Evolutionary conservation across 345 rosid genomes (phyloP).

Genomic region (Acer saccharum): DNA sequence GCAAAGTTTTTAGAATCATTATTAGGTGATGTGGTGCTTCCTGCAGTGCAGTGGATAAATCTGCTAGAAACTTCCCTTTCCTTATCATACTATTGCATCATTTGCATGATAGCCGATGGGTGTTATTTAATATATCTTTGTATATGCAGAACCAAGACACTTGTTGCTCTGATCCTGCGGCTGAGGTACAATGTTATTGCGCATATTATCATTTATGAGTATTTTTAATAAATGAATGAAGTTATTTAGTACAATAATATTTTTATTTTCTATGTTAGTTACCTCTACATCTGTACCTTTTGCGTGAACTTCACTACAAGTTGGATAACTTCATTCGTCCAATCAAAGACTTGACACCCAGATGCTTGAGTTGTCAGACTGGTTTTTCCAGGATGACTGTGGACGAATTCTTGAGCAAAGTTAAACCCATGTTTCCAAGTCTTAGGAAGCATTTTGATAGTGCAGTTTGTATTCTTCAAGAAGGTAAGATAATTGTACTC

Average conservation of each 20-base stretch:
- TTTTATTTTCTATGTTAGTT: slow-evolving; percentile 53
- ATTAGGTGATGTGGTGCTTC: not conserved
- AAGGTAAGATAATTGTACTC: slow-evolving; percentile 45
- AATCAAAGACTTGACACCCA: slow-evolving; percentile 40
- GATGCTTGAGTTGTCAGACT: slow-evolving; percentile 40
- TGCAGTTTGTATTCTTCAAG: slow-evolving; percentile 54
- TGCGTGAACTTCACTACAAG: slow-evolving; percentile 67
- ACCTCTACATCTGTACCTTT: slow-evolving; percentile 64
- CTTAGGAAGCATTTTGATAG: slow-evolving; percentile 54
- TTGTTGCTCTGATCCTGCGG: slow-evolving; percentile 62
- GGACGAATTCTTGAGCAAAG: slow-evolving; percentile 44
- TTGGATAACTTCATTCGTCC: slow-evolving; percentile 58
- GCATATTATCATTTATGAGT: not conserved
- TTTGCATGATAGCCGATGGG: slow-evolving; percentile 5
- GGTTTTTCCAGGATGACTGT: slow-evolving; percentile 41
- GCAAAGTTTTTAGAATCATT: not conserved
- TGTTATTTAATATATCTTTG: slow-evolving; percentile 19
- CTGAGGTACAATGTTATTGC: slow-evolving; percentile 57
- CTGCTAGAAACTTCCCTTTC: not conserved
- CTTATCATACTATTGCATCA: not conserved
- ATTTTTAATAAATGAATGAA: not conserved
- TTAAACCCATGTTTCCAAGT: slow-evolving; percentile 55
- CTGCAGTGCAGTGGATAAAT: not conserved
- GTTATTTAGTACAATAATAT: not conserved
- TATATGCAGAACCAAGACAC: slow-evolving; percentile 52